These are phyloP conservation scores for Penicillium sp. DNA, from an alignment of 2,329 filamentous ascomycete genomes.

Conservation along the genomic window DNA sequence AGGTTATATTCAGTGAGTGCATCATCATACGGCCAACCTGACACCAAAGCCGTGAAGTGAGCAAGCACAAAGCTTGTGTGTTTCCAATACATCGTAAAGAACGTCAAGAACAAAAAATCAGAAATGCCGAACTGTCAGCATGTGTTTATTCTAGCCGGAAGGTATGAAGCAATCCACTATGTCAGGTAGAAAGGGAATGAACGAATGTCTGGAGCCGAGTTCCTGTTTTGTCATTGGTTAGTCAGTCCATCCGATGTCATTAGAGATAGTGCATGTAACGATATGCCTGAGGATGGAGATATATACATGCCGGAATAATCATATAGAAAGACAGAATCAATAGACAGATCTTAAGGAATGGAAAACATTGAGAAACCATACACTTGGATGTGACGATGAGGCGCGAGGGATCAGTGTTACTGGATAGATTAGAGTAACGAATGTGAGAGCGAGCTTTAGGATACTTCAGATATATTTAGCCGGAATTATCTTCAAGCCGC, in stretches of 20 bases:
- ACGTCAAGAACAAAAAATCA: constrained; percentile 4
- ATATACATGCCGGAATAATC: not conserved
- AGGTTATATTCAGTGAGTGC: constrained; percentile 57
- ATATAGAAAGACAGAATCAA: not conserved
- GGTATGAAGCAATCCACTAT: not conserved
- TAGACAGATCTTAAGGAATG: not conserved
- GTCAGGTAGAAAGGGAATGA: not conserved
- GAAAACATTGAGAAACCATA: not conserved
- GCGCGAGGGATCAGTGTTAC: not conserved
- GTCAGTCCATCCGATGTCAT: not conserved
- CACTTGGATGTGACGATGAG: not conserved
- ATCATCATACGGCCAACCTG: constrained; percentile 50
- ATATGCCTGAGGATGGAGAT: not conserved
- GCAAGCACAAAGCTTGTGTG: constrained; percentile 27
- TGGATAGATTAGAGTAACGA: not conserved
- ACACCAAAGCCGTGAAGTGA: constrained; percentile 26
- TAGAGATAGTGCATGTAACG: not conserved
- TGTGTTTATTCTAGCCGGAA: not conserved
- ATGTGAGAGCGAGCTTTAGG: not conserved
- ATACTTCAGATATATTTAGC: not conserved
- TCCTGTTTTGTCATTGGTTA: not conserved
- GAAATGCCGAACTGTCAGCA: constrained; percentile 6
- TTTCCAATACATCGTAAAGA: constrained; percentile 34
- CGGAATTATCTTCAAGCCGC: not conserved
- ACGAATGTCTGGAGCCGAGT: not conserved